Evolutionary conservation across 2,329 filamentous ascomycete genomes (phyloP).

Genomic region (Grosmannia serpens): DNA sequence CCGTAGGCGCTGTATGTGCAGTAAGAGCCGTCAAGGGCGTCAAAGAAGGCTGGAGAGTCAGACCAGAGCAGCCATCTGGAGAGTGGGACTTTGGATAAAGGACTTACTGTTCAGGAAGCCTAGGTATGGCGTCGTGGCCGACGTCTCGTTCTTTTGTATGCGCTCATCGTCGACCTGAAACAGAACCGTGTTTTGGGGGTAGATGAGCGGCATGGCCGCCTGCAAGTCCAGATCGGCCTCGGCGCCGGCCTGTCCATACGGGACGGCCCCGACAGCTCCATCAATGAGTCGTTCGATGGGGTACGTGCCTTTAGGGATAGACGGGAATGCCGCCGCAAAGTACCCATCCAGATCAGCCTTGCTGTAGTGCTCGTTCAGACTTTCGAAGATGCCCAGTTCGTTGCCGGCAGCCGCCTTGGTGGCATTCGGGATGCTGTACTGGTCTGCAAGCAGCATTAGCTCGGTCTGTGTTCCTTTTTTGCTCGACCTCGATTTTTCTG

Average conservation of each 20-base stretch:
- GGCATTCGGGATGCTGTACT: slow-evolving; percentile 15
- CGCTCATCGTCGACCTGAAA: slow-evolving; percentile 19
- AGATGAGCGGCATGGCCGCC: slow-evolving; percentile 35
- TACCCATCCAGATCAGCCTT: slow-evolving; percentile 16
- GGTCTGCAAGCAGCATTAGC: slow-evolving; percentile 7
- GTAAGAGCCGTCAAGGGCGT: slow-evolving; percentile 38
- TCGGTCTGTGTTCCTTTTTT: too few relatives aligned
- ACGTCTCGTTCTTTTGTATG: slow-evolving; percentile 17
- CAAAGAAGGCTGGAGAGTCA: slow-evolving; percentile 24
- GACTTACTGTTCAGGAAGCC: slow-evolving; percentile 15
- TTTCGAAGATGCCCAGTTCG: slow-evolving; percentile 18
- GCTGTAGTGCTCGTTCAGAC: slow-evolving; percentile 16
- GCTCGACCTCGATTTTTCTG: too few relatives aligned
- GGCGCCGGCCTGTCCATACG: slow-evolving; percentile 1
- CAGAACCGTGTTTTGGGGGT: slow-evolving; percentile 31
- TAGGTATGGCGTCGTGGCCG: slow-evolving; percentile 6
- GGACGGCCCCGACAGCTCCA: slow-evolving; percentile 13
- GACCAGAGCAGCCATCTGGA: background rate
- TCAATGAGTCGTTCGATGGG: slow-evolving; percentile 16
- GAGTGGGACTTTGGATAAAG: background rate
- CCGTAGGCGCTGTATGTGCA: slow-evolving; percentile 35
- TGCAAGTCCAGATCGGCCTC: slow-evolving; percentile 38
- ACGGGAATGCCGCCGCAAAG: slow-evolving; percentile 12
- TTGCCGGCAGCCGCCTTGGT: slow-evolving; percentile 12
- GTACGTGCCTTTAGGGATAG: slow-evolving; percentile 17